phyloP scores from a whole-genome alignment of 1,284 basidiomycete species.

The Rhodotorula sp. region DNA sequence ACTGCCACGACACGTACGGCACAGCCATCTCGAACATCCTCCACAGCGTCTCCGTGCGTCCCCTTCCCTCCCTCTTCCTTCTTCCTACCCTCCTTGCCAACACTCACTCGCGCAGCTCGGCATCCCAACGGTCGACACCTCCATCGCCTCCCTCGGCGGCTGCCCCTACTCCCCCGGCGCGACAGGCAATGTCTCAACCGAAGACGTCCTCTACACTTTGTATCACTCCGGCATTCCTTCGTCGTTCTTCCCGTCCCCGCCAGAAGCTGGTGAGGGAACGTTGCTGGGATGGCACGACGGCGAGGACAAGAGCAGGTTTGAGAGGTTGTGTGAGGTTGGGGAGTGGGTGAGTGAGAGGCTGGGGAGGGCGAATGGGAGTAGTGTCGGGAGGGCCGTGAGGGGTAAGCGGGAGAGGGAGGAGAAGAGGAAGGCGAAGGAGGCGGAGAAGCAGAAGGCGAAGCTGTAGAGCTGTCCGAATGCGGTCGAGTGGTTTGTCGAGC shows the following conservation, averaged over 20 bases:
- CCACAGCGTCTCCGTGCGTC: slow-evolving; percentile 40
- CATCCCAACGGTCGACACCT: slow-evolving; percentile 57
- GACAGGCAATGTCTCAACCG: slow-evolving; percentile 88
- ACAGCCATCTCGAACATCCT: slow-evolving; percentile 60
- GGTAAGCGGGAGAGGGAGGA: slow-evolving; percentile 7
- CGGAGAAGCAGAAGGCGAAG: slow-evolving; percentile 4
- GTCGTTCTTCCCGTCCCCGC: slow-evolving; percentile 54
- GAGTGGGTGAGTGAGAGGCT: slow-evolving; percentile 74
- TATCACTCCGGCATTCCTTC: slow-evolving; percentile 64
- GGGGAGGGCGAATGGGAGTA: slow-evolving; percentile 67
- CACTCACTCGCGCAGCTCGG: slow-evolving; percentile 45
- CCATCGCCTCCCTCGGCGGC: slow-evolving; percentile 83
- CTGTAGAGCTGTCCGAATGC: not conserved
- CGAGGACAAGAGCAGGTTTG: slow-evolving; percentile 47
- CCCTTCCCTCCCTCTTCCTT: not conserved
- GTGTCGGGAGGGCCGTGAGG: slow-evolving; percentile 73
- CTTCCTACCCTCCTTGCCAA: not conserved
- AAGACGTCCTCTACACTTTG: slow-evolving; percentile 69
- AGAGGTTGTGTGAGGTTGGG: slow-evolving; percentile 68
- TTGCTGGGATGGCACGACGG: slow-evolving; percentile 35
- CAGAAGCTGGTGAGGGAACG: slow-evolving; percentile 31
- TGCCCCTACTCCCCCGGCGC: slow-evolving; percentile 95
- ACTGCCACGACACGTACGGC: slow-evolving; percentile 92
- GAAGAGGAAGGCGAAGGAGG: slow-evolving; percentile 11
- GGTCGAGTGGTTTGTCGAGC: too few relatives aligned